These are phyloP conservation scores for Auriscalpium vulgare DNA, from an alignment of 768 basidiomycete species.

Conservation along the genomic window DNA sequence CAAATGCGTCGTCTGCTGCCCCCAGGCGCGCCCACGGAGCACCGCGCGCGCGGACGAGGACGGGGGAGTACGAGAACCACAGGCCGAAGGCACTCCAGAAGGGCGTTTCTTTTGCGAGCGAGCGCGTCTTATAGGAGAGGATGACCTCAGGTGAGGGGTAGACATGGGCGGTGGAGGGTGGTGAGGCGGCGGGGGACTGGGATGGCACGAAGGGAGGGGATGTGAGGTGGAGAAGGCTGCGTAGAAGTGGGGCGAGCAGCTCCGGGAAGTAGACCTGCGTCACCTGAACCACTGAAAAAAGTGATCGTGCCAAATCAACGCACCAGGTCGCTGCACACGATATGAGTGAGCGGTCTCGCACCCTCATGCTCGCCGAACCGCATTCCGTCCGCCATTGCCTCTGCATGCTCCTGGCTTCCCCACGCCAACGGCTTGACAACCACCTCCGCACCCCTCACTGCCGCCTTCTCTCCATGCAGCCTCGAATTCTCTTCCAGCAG, in stretches of 20 bases:
- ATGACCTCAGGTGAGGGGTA: conserved; percentile 33
- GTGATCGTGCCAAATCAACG: conserved; percentile 20
- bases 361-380: not conserved
- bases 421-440: conserved; percentile 58
- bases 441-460: conserved; percentile 15
- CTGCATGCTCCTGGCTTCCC: conserved; percentile 47
- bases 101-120: conserved; percentile 57
- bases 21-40: conserved; percentile 19
- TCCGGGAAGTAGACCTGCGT: conserved; percentile 79
- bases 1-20: conserved; percentile 31
- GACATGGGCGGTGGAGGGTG: too few relatives aligned
- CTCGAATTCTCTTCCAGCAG: conserved; percentile 35
- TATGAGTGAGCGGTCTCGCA: conserved; percentile 40
- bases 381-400: conserved; percentile 33
- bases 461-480: conserved; percentile 1
- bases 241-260: conserved; percentile 68
- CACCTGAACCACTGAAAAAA: not conserved
- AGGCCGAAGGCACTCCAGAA: conserved; percentile 80
- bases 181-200: not conserved
- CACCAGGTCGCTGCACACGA: conserved; percentile 82
- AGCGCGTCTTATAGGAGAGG: conserved; percentile 74
- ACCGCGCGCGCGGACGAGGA: conserved; percentile 26
- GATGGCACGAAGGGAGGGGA: conserved; percentile 35
- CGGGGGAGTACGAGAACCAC: conserved; percentile 63
- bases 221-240: conserved; percentile 66